Base-by-base conservation (phyloP, 371 early-diverging fungal genomes). In the Encephalitozoon hellem region DNA sequence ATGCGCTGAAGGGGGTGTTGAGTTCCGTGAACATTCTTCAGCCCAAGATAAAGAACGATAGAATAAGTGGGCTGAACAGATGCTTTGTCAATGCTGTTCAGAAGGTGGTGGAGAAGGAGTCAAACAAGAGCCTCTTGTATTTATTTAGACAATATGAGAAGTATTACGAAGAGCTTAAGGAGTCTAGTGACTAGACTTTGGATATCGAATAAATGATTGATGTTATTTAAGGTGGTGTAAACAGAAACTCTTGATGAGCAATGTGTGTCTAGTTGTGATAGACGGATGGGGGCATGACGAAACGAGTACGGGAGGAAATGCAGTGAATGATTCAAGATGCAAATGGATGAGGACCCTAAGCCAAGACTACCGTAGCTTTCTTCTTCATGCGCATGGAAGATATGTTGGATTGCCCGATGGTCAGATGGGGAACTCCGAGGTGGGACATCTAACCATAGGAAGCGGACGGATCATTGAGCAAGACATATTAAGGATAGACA, bases 341-440 rank as follows among this genome's bases (percentile, higher is more conserved):
- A 5, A 67, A 2, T 69, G 32, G 41, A 81, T 84, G 74, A 54
- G 78, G 15, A 15, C 11, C 0, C 65, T 82, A 2, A 66, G 47
- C n/a, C 32, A 28, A 15, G 73, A 15, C 88, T 41, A 85, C 87
- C 4, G 15, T 4, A 78, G 76, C n/a, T 49, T 55, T 63, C 54
- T 80, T 41, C 87, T 99, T 54, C 89, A 88, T 65, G 99, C 99
- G 9, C 94, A 95, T 84, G 98, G 99, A 59, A 88, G 90, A 38
- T 88, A 91, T 49, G 99, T 99, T 39, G 99, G 99, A 75, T 88
- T 99, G 34, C 94, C 94, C 21, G 94, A 93, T 45, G 94, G 93
- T 8, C 87, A 92, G 72, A 97, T 96, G 97, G 99, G 98, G 71
- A 99, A 99, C 88, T 93, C 94, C 54, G 97, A 97, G 87, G 97